Percentiles rank a stretch among this genome's conserved stretches.
These are phyloP conservation scores for Blastobotrys malaysiensis DNA, from an alignment of 1,139 yeast genomes.

Conservation along the genomic window DNA sequence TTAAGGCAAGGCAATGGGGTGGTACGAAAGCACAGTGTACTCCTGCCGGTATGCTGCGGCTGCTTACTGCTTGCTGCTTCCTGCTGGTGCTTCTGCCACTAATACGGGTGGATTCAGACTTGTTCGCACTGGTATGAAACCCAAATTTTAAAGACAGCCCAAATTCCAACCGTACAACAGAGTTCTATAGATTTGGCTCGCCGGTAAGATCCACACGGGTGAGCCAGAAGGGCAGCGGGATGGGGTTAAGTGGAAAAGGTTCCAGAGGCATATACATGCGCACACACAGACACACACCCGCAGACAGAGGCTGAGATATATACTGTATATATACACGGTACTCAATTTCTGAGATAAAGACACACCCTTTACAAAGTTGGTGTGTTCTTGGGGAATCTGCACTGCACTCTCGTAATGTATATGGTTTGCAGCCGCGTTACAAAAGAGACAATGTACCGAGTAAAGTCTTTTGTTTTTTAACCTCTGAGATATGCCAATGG, in stretches of 20 bases:
- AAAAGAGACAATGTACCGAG: too few species aligned
- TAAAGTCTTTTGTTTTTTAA: too few species aligned
- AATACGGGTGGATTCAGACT: neutral
- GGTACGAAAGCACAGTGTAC: neutral
- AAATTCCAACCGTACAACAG: neutral
- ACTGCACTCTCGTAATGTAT: neutral
- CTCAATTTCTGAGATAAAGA: neutral
- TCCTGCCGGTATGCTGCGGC: neutral
- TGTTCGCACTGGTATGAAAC: neutral
- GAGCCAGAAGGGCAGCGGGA: neutral
- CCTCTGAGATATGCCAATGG: too few species aligned
- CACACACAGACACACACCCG: neutral
- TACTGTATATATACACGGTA: too few species aligned
- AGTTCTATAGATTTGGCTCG: neutral
- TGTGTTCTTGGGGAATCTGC: neutral
- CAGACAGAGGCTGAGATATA: neutral
- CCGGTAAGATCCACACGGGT: neutral
- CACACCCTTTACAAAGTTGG: neutral
- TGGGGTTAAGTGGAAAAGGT: neutral
- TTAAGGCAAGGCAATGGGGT: neutral
- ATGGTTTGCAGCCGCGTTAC: too few species aligned
- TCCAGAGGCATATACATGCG: neutral
- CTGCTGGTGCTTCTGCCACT: neutral
- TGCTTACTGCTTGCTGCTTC: neutral
- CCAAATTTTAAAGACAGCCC: neutral